Evolutionary conservation across 73 alveolate species (phyloP).

Genomic region (Paramecium pentaurelia): DNA sequence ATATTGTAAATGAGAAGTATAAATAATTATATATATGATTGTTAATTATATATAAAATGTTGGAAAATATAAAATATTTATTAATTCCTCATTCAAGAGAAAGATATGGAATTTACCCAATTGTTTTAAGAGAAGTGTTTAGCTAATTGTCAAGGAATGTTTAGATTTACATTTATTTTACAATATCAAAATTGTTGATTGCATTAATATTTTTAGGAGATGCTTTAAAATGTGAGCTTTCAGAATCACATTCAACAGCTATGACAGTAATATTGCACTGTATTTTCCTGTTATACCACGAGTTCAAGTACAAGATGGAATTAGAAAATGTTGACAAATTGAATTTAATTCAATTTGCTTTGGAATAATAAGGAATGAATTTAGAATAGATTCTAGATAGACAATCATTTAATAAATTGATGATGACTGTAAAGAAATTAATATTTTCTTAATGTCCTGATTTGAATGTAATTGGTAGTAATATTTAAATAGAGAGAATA

Average conservation of each 20-base stretch:
- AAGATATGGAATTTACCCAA: not conserved
- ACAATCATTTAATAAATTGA: not conserved
- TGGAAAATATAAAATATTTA: not conserved
- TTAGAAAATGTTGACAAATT: not conserved
- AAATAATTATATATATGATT: not conserved
- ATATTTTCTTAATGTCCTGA: not conserved
- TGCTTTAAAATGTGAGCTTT: not conserved
- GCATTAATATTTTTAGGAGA: not conserved
- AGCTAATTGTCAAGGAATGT: not conserved
- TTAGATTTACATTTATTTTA: not conserved
- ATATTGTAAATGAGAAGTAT: not conserved
- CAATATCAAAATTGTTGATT: not conserved
- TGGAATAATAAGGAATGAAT: not conserved
- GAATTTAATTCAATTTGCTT: not conserved
- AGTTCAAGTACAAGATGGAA: not conserved
- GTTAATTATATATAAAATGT: not conserved
- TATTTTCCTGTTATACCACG: not conserved
- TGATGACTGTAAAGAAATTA: not conserved
- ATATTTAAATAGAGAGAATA: slow-evolving; percentile 3
- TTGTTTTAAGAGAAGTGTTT: not conserved
- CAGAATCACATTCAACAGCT: slow-evolving; percentile 8
- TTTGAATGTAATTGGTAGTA: not conserved
- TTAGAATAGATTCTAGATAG: not conserved
- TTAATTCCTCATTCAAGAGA: not conserved
- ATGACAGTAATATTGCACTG: not conserved